Conservation (phyloP, 768 basidiomycete genomes). For the Dentipellis sp. region DNA sequence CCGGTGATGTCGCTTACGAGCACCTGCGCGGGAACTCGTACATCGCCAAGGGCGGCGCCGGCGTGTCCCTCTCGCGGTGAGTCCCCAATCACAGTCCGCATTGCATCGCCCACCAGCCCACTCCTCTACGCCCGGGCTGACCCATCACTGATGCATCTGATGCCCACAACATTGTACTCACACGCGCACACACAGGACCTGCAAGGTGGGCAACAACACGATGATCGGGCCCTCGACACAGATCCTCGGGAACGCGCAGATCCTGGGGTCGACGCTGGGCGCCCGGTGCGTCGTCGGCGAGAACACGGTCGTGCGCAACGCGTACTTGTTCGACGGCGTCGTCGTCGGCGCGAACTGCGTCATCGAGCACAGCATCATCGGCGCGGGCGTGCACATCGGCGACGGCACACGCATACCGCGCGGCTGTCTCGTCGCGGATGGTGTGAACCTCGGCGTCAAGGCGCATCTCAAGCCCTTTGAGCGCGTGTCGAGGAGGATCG, state of each 20-base stretch:
- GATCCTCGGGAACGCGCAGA: conserved; percentile 55
- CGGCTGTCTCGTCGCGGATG: conserved; percentile 79
- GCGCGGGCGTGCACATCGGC: conserved; percentile 62
- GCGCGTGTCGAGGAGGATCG: conserved; percentile 40
- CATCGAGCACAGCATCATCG: conserved; percentile 77
- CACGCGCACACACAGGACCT: conserved; percentile 45
- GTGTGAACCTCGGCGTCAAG: conserved; percentile 69
- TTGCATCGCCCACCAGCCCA: too few species aligned
- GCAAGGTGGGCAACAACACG: conserved; percentile 70
- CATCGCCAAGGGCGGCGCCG: conserved; percentile 63
- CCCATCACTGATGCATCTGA: not conserved
- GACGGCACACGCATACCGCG: conserved; percentile 56
- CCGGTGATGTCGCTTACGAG: conserved; percentile 74
- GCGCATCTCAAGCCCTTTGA: conserved; percentile 61
- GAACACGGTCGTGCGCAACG: conserved; percentile 56
- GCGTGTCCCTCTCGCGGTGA: conserved; percentile 74
- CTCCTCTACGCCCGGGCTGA: too few species aligned
- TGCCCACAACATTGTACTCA: not conserved
- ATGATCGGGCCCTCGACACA: conserved; percentile 77
- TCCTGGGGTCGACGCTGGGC: conserved; percentile 74
- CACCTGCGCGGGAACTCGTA: conserved; percentile 86
- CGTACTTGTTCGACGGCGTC: conserved; percentile 80
- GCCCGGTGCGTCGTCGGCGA: conserved; percentile 64
- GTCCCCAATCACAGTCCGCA: conserved; percentile 14
- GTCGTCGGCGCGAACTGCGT: conserved; percentile 59